A percentile compares a stretch with the other conserved stretches of the same genome.
These are phyloP conservation scores for Coniochaeta sp. DNA, from an alignment of 2,329 filamentous ascomycete species.

Conservation along the genomic window DNA sequence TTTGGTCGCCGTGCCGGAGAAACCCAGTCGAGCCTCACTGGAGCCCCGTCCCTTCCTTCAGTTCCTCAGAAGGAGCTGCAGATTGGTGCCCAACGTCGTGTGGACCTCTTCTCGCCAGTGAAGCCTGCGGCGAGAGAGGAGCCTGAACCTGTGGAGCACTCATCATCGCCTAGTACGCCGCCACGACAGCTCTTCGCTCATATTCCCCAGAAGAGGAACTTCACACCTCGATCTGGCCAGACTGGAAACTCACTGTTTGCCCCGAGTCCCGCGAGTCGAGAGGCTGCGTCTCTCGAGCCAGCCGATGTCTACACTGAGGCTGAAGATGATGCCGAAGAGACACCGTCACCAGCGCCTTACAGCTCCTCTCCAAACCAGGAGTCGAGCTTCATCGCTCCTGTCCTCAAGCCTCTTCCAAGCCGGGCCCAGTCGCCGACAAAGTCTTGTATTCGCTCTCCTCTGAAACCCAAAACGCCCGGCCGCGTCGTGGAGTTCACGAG, in stretches of 20 bases:
- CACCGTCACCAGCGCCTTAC: conserved; percentile 9
- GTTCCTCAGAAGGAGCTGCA: conserved; percentile 25
- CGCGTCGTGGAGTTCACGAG: conserved; percentile 51
- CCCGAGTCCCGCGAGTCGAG: conserved; percentile 8
- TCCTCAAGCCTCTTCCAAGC: conserved; percentile 41
- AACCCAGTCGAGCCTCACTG: background rate
- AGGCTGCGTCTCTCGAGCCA: background rate
- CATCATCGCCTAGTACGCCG: conserved; percentile 20
- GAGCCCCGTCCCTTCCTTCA: conserved; percentile 6
- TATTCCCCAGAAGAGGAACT: conserved; percentile 40
- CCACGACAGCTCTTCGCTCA: conserved; percentile 23
- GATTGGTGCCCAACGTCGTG: conserved; percentile 20
- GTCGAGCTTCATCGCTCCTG: conserved; percentile 27
- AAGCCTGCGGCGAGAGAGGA: conserved; percentile 2
- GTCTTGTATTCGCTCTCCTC: conserved; percentile 47
- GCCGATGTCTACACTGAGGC: background rate
- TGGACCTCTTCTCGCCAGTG: conserved; percentile 28
- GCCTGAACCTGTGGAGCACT: conserved; percentile 17
- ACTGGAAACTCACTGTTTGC: conserved; percentile 28
- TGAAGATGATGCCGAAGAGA: conserved; percentile 18
- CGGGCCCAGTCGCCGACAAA: conserved; percentile 47
- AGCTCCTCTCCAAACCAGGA: conserved; percentile 15
- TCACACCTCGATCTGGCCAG: conserved; percentile 33
- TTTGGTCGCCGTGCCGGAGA: background rate
- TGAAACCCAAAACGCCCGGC: conserved; percentile 50